These are phyloP conservation scores for Lojkania enalia DNA, from an alignment of 2,329 filamentous ascomycete species.

Conservation along the genomic window DNA sequence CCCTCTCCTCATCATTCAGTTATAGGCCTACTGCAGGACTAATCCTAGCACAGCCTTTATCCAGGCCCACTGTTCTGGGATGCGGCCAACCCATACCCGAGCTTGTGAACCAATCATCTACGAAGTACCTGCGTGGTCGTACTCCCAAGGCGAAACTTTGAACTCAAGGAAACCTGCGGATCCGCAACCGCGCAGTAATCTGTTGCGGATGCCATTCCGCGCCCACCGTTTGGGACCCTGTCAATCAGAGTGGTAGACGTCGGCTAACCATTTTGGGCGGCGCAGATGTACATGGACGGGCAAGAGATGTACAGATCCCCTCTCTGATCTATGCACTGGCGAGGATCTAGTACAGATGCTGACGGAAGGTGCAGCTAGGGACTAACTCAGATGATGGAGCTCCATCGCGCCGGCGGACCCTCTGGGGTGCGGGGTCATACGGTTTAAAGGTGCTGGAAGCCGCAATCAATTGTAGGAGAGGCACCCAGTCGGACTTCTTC, in stretches of 20 bases:
- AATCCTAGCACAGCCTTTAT: slow-evolving; percentile 24
- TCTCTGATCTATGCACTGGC: slow-evolving; percentile 28
- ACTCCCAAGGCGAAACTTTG: slow-evolving; percentile 9
- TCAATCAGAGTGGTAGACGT: slow-evolving; percentile 13
- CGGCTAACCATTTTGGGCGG: slow-evolving; percentile 14
- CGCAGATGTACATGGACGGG: slow-evolving; percentile 15
- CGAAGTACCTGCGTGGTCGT: slow-evolving; percentile 12
- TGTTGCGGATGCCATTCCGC: slow-evolving; percentile 12
- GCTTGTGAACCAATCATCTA: slow-evolving; percentile 26
- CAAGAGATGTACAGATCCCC: slow-evolving; percentile 25
- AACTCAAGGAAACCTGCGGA: slow-evolving; percentile 30
- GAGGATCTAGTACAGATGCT: slow-evolving; percentile 19
- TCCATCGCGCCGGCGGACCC: slow-evolving; percentile 27
- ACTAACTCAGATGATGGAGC: slow-evolving; percentile 24
- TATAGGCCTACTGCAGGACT: slow-evolving; percentile 22
- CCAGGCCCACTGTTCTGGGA: slow-evolving; percentile 24
- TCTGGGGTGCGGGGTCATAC: slow-evolving; percentile 36
- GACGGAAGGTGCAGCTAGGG: slow-evolving; percentile 18
- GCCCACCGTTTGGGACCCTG: slow-evolving; percentile 7
- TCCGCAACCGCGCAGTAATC: slow-evolving; percentile 30
- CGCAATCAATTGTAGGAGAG: slow-evolving; percentile 17
- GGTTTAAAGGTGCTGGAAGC: slow-evolving; percentile 29
- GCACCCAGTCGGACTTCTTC: slow-evolving; percentile 34
- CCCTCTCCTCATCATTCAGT: slow-evolving; percentile 30
- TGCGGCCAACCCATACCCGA: slow-evolving; percentile 16